Evolutionary conservation across 2,329 filamentous ascomycete genomes (phyloP), one percentile per base, ranked within the genome.

Genomic region (Trichophyton equinum): DNA sequence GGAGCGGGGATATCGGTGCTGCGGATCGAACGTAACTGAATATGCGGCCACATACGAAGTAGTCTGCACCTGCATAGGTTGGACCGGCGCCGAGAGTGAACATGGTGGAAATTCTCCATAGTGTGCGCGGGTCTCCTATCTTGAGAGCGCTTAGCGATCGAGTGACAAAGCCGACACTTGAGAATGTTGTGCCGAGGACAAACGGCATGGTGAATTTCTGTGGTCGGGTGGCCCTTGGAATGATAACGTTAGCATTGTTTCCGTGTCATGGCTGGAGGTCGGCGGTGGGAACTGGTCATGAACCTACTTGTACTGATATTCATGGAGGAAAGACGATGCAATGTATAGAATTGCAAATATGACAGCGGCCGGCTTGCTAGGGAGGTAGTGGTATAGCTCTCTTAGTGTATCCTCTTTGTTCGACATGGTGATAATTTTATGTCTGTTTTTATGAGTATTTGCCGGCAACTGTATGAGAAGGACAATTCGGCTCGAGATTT

Each of bases 61-160:
- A 63, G 47, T 63, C 61, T 53, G 59, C 61, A 13, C 59, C 61
- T n/a, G 61, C 61, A 38, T 63, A 63, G 11, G 61, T 63, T 9
- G 61, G 61, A 6, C 53, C 61, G 11, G 61, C 61, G 3, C 61
- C 61, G 8, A 63, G 59, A n/a, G 53, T 63, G 59, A 63, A 61
- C 61, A 63, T 61, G 2, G 59, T 36, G 1, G 61, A 63, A 5
- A 59, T 9, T 13, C 30, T 25, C 27, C 42, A 63, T 7, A 59
- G 13, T 8, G 55, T 55, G 27, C 57, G 44, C n/a, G 56, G 11
- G 36, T 61, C 22, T n/a, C 59, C 61, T 1, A 40, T 46, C 8
- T 44, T 46, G 33, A 51, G 57, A 25, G 59, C 56, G 11, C 47
- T 57, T n/a, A 61, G 22, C 11, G 55, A 58, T 8, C 61, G 61